Evolutionary conservation across 2,329 filamentous ascomycete genomes (phyloP).

Genomic region (Cladosporium phlei): DNA sequence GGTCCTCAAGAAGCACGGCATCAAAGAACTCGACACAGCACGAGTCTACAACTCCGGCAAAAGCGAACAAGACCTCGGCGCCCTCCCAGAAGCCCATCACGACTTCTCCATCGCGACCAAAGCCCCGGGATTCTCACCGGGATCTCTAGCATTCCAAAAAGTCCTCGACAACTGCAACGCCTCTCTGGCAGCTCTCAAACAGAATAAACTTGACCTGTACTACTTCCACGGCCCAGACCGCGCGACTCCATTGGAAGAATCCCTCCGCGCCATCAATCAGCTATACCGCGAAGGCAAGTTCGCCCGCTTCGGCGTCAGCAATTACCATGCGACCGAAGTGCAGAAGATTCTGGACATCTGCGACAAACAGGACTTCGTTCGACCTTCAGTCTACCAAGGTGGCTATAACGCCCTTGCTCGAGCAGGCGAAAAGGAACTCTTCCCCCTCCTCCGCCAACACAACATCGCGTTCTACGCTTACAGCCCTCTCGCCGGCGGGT

Average conservation of each 20-base stretch:
- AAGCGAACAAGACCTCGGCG: constrained; percentile 41
- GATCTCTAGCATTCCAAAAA: constrained; percentile 23
- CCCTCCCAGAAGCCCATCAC: constrained; percentile 19
- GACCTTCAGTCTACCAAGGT: constrained; percentile 46
- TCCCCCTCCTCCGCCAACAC: constrained; percentile 40
- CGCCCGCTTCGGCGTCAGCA: constrained; percentile 45
- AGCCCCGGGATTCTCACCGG: constrained; percentile 26
- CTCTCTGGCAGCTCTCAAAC: constrained; percentile 25
- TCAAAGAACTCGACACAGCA: constrained; percentile 36
- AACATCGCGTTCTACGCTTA: constrained; percentile 43
- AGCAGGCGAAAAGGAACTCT: constrained; percentile 39
- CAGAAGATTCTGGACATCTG: constrained; percentile 42
- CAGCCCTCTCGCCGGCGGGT: constrained; percentile 31
- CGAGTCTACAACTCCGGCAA: constrained; percentile 36
- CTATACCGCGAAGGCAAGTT: constrained; percentile 41
- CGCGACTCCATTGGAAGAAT: constrained; percentile 39
- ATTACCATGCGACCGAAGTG: constrained; percentile 44
- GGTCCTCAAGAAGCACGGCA: constrained; percentile 28
- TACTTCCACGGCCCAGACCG: constrained; percentile 47
- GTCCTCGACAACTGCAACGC: constrained; percentile 24
- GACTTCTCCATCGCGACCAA: constrained; percentile 28
- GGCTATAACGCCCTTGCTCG: constrained; percentile 46
- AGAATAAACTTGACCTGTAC: constrained; percentile 33
- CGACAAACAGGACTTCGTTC: constrained; percentile 37
- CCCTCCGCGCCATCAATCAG: constrained; percentile 40